phyloP scores from a whole-genome alignment of 2,329 filamentous ascomycete genomes.

The Arthrobotrys musiformis region DNA sequence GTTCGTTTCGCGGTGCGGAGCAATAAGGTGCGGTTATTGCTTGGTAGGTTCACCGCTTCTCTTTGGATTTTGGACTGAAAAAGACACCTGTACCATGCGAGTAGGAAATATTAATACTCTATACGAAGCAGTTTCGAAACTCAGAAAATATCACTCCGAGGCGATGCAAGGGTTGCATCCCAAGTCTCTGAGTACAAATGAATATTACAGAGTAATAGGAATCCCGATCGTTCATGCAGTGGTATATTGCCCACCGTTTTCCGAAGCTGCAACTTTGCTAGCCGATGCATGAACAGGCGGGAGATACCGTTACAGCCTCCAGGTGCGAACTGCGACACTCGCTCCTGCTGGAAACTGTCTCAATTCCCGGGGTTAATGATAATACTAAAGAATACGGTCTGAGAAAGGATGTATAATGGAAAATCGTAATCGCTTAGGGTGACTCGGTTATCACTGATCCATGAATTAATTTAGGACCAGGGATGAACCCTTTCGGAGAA shows the following conservation, averaged over 20 bases:
- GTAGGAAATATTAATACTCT: no score
- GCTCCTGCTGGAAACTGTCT: neutral
- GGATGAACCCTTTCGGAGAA: neutral
- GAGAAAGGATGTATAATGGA: neutral
- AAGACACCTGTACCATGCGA: no score
- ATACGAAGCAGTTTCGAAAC: no score
- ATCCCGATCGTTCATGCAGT: neutral
- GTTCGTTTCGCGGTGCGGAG: no score
- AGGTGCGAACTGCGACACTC: slow-evolving; percentile 4
- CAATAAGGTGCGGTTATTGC: no score
- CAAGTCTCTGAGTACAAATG: no score
- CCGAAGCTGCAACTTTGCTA: neutral
- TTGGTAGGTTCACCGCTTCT: no score
- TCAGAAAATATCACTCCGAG: no score
- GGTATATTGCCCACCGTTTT: neutral
- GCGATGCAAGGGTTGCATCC: no score
- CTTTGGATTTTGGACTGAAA: no score
- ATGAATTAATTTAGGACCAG: neutral
- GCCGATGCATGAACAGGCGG: neutral
- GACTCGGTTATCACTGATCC: neutral
- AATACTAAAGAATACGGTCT: neutral
- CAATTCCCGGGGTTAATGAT: neutral
- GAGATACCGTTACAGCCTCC: neutral
- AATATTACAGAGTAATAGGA: no score
- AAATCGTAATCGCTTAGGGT: neutral